Evolutionary conservation across 2,329 filamentous ascomycete species (phyloP).

Genomic region (Alternaria viburni): DNA sequence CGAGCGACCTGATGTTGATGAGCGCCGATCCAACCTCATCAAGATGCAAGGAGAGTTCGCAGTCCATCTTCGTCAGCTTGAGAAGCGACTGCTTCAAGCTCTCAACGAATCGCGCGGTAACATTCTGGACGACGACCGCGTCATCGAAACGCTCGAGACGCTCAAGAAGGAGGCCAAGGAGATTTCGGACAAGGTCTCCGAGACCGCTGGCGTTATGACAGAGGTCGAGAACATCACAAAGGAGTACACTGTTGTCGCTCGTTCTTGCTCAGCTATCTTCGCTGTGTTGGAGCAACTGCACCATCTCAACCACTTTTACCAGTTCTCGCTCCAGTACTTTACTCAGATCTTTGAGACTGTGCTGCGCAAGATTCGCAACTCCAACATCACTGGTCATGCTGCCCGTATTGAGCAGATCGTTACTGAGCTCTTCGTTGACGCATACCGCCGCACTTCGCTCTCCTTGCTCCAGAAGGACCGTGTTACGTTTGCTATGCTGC

Average conservation of each 20-base stretch:
- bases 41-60: slow-evolving; percentile 99
- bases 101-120: slow-evolving; percentile 98
- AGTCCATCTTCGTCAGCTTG: slow-evolving; percentile 92
- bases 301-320: slow-evolving; percentile 99
- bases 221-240: slow-evolving; percentile 96
- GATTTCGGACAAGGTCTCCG: slow-evolving; percentile 93
- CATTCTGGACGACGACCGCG: slow-evolving; percentile 96
- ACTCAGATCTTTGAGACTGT: slow-evolving; percentile 96
- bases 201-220: slow-evolving; percentile 97
- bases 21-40: slow-evolving; percentile 94
- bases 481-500: slow-evolving; percentile 90
- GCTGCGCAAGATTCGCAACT: slow-evolving; percentile 77
- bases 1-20: slow-evolving; percentile 95
- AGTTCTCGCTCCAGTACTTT: slow-evolving; percentile 98
- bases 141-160: slow-evolving; percentile 96
- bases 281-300: slow-evolving; percentile 96
- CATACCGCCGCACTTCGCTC: slow-evolving; percentile 92
- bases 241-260: slow-evolving; percentile 91
- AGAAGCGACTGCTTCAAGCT: slow-evolving; percentile 91
- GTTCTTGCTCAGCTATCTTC: slow-evolving; percentile 96
- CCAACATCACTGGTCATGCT: slow-evolving; percentile 77
- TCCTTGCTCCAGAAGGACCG: slow-evolving; percentile 92
- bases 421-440: slow-evolving; percentile 85
- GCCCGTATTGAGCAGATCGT: slow-evolving; percentile 87
- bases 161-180: slow-evolving; percentile 97